A percentile compares a stretch with the other conserved stretches of the same genome.
Evolutionary conservation across 345 rosid species (phyloP).

Genomic region (Salix purpurea): DNA sequence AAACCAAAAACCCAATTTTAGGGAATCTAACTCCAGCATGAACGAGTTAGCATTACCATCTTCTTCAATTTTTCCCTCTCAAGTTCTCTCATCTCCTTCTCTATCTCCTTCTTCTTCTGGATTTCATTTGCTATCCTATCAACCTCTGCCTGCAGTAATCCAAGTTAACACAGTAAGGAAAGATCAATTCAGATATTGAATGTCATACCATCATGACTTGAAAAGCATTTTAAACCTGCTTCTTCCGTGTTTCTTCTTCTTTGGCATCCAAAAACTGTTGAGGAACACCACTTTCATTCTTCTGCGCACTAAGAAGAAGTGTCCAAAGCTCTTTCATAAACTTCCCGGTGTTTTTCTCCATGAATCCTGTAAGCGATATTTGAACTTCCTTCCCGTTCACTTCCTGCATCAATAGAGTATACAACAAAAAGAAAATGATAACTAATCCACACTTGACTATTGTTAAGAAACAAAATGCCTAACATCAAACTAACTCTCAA

Average conservation of each 20-base stretch:
- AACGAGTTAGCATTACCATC: slow-evolving; percentile 69
- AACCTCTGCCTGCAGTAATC: slow-evolving; percentile 55
- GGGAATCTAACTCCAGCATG: slow-evolving; percentile 59
- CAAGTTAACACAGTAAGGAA: slow-evolving; percentile 6
- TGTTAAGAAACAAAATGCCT: background rate
- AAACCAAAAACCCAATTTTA: slow-evolving; percentile 46
- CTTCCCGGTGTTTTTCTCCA: slow-evolving; percentile 94
- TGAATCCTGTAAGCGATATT: slow-evolving; percentile 83
- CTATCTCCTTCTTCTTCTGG: slow-evolving; percentile 62
- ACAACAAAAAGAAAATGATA: background rate
- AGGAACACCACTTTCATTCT: slow-evolving; percentile 83
- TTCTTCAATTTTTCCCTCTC: slow-evolving; percentile 49
- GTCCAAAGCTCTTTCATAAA: slow-evolving; percentile 98
- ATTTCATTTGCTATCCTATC: slow-evolving; percentile 57
- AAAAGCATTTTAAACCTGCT: slow-evolving; percentile 44
- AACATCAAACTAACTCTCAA: background rate
- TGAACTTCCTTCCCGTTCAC: slow-evolving; percentile 93
- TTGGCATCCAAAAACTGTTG: slow-evolving; percentile 85
- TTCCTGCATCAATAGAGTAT: slow-evolving; percentile 37
- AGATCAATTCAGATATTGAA: background rate
- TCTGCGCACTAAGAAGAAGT: slow-evolving; percentile 88
- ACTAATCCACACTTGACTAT: background rate
- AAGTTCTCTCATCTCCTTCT: slow-evolving; percentile 51
- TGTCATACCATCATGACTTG: background rate
- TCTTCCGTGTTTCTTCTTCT: slow-evolving; percentile 72